Base-by-base conservation (phyloP, 768 basidiomycete species). In the Strobilomyces confusus region DNA sequence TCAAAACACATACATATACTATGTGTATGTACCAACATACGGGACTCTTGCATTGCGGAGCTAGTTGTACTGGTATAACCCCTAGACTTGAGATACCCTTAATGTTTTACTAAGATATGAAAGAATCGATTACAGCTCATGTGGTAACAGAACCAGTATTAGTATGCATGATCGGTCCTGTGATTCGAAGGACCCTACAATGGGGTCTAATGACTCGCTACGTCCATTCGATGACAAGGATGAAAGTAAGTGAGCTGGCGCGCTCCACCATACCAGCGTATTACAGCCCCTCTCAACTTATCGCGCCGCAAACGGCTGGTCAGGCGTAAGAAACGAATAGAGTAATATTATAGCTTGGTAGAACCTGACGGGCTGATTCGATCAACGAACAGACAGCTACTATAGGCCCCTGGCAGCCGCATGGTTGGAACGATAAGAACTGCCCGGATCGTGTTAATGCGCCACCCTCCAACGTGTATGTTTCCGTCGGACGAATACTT, bases 71-170 rank as follows among this genome's bases (percentile, higher is more conserved):
- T 34, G 40, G 38, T 46, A 65, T 68, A 56, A 60, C 34, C 52
- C 34, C 20, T 66, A 51, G 53, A 66, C 47, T 46, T 25, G 46
- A 48, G 52, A 65, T 66, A 66, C 64, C 64, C 65, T 12, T 30
- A 34, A 41, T 55, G 43, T 54, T 51, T 45, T 23, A n/a, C 42
- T 25, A 49, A 49, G 11, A 37, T 29, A 40, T 33, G 43, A 45
- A 40, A 40, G 17, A 29, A 42, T 50, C 1, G n/a, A 45, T 17
- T 34, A 17, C n/a, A 37, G 15, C n/a, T n/a, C n/a, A n/a, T n/a
- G n/a, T n/a, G n/a, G n/a, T n/a, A n/a, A n/a, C n/a, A n/a, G n/a
- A n/a, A n/a, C n/a, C n/a, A n/a, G n/a, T n/a, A n/a, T n/a, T n/a
- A n/a, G n/a, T n/a, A n/a, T n/a, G n/a, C n/a, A n/a, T n/a, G n/a